Evolutionary conservation across 257 asterid genomes (phyloP).

Genomic region (Misopates orontium): DNA sequence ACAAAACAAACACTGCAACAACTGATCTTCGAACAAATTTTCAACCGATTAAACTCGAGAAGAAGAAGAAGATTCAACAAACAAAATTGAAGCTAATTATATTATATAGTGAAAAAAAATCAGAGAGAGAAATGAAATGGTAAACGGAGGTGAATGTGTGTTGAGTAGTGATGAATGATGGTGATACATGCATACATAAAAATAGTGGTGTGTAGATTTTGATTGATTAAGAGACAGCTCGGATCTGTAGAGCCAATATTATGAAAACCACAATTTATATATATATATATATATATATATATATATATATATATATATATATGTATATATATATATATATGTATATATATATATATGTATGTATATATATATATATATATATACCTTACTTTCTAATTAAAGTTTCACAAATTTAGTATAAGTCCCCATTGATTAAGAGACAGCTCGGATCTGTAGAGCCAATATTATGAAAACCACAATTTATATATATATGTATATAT

Average conservation of each 20-base stretch:
- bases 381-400: background rate
- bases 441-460: constrained; percentile 46
- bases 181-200: constrained; percentile 27
- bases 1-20: constrained; percentile 26
- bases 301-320: background rate
- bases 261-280: constrained; percentile 46
- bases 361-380: no score
- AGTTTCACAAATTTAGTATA: background rate
- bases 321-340: no score
- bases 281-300: constrained; percentile 33
- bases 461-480: constrained; percentile 44
- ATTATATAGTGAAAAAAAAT: background rate
- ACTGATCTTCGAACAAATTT: constrained; percentile 33
- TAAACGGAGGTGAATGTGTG: constrained; percentile 16
- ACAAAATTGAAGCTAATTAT: background rate
- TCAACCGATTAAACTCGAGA: constrained; percentile 8
- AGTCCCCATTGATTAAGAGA: background rate
- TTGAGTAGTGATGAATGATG: constrained; percentile 24
- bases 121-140: constrained; percentile 3
- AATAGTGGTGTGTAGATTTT: constrained; percentile 27
- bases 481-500: constrained; percentile 38
- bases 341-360: no score
- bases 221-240: constrained; percentile 28
- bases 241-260: constrained; percentile 44
- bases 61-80: constrained; percentile 7